These are phyloP conservation scores for Umbelopsis isabellina DNA, from an alignment of 192 early-diverging fungal genomes.

Conservation along the genomic window DNA sequence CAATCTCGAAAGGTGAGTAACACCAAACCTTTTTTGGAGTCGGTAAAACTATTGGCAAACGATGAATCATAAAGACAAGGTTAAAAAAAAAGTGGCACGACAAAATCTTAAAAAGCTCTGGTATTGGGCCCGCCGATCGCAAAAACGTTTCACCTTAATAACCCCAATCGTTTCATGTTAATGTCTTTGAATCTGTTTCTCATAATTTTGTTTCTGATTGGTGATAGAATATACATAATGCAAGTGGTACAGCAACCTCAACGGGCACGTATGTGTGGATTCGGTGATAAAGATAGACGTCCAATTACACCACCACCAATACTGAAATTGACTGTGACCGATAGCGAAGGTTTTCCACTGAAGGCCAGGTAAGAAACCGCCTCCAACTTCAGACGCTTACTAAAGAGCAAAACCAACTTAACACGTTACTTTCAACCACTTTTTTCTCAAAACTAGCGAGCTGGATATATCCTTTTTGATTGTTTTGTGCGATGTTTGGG, in stretches of 20 bases:
- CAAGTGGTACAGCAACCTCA: conserved; percentile 72
- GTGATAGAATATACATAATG: conserved; percentile 50
- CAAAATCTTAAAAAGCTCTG: no score
- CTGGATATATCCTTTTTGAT: conserved; percentile 54
- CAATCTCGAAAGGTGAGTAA: not conserved
- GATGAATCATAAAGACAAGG: no score
- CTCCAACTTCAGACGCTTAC: not conserved
- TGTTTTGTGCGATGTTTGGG: conserved; percentile 53
- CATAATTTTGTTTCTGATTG: not conserved
- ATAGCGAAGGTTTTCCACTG: conserved; percentile 46
- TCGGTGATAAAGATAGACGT: conserved; percentile 76
- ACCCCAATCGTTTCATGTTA: not conserved
- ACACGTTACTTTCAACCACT: no score
- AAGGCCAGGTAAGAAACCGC: not conserved
- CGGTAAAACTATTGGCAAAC: no score
- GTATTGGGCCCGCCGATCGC: not conserved
- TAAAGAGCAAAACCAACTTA: no score
- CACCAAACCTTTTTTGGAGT: no score
- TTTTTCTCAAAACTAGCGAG: conserved; percentile 39
- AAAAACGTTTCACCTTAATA: no score
- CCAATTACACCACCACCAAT: conserved; percentile 74
- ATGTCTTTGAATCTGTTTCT: not conserved
- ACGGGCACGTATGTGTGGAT: conserved; percentile 78
- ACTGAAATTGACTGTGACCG: conserved; percentile 58
- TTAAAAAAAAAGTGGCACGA: no score